Percentiles rank a stretch among this genome's conserved stretches.
Conservation (phyloP, 768 basidiomycete genomes). For the Cubamyces lactineus region DNA sequence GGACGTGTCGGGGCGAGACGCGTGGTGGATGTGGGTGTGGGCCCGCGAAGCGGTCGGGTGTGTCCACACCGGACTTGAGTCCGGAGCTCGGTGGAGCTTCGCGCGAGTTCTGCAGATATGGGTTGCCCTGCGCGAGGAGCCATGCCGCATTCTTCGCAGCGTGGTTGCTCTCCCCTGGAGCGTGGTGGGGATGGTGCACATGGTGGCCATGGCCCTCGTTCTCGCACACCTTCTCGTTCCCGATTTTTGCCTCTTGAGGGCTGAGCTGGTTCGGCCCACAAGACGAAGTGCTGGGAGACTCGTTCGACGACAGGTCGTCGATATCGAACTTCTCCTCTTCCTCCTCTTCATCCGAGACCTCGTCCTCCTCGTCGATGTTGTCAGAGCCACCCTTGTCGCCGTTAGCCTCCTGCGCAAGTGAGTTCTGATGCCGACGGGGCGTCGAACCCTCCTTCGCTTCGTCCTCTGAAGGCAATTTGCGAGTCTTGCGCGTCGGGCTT, state of each 20-base stretch:
- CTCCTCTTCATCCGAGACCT: constrained; percentile 40
- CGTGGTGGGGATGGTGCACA: neutral
- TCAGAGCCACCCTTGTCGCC: constrained; percentile 34
- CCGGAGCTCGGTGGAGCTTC: constrained; percentile 40
- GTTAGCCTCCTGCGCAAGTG: constrained; percentile 40
- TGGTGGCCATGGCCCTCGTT: constrained; percentile 3
- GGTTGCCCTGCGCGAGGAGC: constrained; percentile 38
- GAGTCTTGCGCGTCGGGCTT: constrained; percentile 44
- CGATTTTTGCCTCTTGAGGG: constrained; percentile 24
- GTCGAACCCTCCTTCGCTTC: constrained; percentile 13
- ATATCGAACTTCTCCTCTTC: constrained; percentile 89
- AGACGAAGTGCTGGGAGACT: constrained; percentile 37
- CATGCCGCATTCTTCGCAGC: constrained; percentile 36
- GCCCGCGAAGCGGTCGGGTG: constrained; percentile 61
- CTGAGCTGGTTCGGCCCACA: constrained; percentile 20
- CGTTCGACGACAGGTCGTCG: constrained; percentile 76
- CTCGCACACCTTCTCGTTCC: constrained; percentile 28
- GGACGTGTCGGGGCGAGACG: constrained; percentile 54
- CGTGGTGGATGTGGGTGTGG: constrained; percentile 52
- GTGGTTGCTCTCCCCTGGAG: neutral
- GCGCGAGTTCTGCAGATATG: constrained; percentile 37
- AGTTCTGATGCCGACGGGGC: constrained; percentile 6
- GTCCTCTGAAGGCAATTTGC: constrained; percentile 24
- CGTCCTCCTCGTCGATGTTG: constrained; percentile 43
- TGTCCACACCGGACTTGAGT: constrained; percentile 61